Conservation (phyloP, 2,329 filamentous ascomycete species). For the Neurospora sp. region DNA sequence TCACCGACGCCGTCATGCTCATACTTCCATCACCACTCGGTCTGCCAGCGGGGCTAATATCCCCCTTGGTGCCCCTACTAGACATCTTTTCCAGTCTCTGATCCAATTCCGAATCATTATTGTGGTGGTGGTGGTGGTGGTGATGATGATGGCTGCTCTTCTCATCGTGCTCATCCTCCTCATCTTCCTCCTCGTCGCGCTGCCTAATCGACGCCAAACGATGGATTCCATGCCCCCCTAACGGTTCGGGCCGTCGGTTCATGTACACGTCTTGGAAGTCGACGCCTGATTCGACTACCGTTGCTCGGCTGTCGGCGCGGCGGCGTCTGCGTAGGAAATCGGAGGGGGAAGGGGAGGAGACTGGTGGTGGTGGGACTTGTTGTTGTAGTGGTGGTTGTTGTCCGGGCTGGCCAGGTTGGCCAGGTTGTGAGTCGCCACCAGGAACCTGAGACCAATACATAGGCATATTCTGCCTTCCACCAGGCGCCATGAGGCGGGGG, state of each 20-base stretch:
- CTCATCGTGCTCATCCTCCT: constrained; percentile 7
- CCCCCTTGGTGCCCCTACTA: constrained; percentile 3
- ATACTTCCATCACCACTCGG: constrained; percentile 5
- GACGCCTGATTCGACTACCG: constrained; percentile 15
- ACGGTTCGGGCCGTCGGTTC: constrained; percentile 10
- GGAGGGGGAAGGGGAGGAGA: background rate
- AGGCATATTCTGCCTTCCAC: constrained; percentile 56
- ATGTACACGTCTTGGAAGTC: constrained; percentile 20
- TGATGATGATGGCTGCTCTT: background rate
- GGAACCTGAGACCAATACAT: constrained; percentile 39
- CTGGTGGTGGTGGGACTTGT: background rate
- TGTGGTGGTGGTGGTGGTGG: background rate
- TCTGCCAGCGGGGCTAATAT: background rate
- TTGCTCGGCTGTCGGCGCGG: constrained; percentile 8
- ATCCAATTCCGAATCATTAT: background rate
- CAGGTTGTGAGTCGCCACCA: background rate
- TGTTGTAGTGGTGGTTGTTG: background rate
- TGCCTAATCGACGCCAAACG: constrained; percentile 14
- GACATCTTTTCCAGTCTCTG: constrained; percentile 7
- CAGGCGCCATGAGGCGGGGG: constrained; percentile 62
- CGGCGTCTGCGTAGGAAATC: constrained; percentile 1
- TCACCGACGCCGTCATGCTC: constrained; percentile 5
- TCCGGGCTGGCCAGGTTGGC: constrained; percentile 8
- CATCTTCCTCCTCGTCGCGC: constrained; percentile 12
- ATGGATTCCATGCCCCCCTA: background rate